These are phyloP conservation scores for Deuterostichococcus epilithicus DNA, from an alignment of 139 green algal species.

Conservation along the genomic window DNA sequence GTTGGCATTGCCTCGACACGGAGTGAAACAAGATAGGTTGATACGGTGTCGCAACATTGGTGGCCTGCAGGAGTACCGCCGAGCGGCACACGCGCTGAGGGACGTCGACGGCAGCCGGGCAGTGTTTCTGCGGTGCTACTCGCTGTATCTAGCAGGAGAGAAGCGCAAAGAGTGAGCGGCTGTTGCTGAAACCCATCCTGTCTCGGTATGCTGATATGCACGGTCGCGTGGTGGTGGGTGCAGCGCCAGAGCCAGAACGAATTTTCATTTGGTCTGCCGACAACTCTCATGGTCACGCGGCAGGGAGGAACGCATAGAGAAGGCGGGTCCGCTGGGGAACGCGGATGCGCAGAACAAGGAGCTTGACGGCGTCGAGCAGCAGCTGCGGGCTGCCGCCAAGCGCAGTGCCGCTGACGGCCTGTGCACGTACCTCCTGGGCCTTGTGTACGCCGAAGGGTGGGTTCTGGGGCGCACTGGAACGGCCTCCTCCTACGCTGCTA, in stretches of 20 bases:
- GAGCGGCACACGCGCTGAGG: conserved; percentile 60
- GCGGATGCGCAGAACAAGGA: conserved; percentile 45
- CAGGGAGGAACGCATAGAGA: conserved; percentile 71
- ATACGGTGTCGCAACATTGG: background rate
- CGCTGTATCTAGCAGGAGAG: conserved; percentile 81
- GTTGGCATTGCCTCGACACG: background rate
- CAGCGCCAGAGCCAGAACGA: no score
- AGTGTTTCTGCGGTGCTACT: conserved; percentile 79
- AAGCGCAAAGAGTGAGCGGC: conserved; percentile 75
- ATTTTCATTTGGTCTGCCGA: background rate
- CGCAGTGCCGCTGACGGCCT: conserved; percentile 53
- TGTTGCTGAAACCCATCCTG: background rate
- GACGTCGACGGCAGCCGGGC: conserved; percentile 26
- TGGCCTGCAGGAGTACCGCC: conserved; percentile 72
- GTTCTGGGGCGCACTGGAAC: no score
- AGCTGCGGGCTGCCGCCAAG: conserved; percentile 16
- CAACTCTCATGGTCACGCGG: background rate
- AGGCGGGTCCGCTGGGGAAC: conserved; percentile 34
- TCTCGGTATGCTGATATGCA: background rate
- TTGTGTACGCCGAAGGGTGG: conserved; percentile 66
- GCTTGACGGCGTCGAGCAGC: conserved; percentile 17
- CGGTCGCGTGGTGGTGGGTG: no score
- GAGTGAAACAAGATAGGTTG: background rate
- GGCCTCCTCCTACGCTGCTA: no score
- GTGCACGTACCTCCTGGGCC: conserved; percentile 65